These are phyloP conservation scores for Myriosclerotinia duriaeana DNA, from an alignment of 2,329 filamentous ascomycete species.

Conservation along the genomic window DNA sequence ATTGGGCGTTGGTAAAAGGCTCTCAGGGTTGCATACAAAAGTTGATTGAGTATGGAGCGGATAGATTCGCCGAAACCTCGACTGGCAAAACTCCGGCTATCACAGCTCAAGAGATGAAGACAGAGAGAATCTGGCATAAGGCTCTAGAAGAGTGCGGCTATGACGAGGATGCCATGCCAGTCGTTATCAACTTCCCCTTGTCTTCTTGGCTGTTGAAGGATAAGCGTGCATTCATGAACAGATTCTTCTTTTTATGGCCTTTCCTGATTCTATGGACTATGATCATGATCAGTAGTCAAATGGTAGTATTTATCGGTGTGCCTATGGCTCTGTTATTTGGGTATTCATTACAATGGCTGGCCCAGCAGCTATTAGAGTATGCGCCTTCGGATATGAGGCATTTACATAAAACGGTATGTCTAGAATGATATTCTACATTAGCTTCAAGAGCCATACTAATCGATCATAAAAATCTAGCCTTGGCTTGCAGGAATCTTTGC, in stretches of 20 bases:
- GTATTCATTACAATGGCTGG: slow-evolving; percentile 73
- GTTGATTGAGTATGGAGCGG: slow-evolving; percentile 90
- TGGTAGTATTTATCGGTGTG: slow-evolving; percentile 74
- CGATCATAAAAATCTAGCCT: slow-evolving; percentile 55
- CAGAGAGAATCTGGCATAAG: slow-evolving; percentile 74
- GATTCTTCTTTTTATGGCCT: slow-evolving; percentile 88
- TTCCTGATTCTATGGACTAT: slow-evolving; percentile 72
- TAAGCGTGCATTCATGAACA: slow-evolving; percentile 72
- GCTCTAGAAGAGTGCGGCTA: slow-evolving; percentile 84
- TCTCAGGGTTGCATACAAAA: slow-evolving; percentile 87
- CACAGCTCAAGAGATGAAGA: slow-evolving; percentile 89
- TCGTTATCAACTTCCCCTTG: slow-evolving; percentile 67
- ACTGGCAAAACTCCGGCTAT: slow-evolving; percentile 87
- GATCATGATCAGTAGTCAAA: slow-evolving; percentile 69
- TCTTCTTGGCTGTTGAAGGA: slow-evolving; percentile 74
- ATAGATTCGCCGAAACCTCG: slow-evolving; percentile 84
- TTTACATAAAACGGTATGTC: slow-evolving; percentile 79
- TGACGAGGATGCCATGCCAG: slow-evolving; percentile 71
- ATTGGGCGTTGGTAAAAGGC: slow-evolving; percentile 96
- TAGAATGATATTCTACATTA: not conserved
- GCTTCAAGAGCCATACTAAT: not conserved
- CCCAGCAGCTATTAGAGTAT: slow-evolving; percentile 74
- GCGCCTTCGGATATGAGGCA: slow-evolving; percentile 85
- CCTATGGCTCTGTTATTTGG: slow-evolving; percentile 66
- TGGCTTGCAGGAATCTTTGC: slow-evolving; percentile 94